Conservation (phyloP, 345 rosid species). For the Rhizophora apiculata region DNA sequence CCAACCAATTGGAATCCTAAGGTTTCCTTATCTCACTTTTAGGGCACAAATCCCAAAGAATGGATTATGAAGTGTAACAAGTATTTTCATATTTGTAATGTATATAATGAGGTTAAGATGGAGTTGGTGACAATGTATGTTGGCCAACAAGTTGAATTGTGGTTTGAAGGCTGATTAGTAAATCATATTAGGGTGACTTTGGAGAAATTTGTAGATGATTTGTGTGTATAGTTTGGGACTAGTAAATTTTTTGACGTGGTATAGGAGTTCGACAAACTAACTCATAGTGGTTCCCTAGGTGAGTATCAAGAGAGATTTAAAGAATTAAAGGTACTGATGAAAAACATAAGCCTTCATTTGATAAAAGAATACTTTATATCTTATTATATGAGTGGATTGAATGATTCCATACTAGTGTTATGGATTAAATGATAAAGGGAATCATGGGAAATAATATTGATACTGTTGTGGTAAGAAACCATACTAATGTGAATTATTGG, state of each 20-base stretch:
- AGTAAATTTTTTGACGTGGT: neutral
- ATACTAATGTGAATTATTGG: too few species aligned
- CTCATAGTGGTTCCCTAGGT: neutral
- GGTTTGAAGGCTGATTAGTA: neutral
- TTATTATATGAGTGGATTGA: too few species aligned
- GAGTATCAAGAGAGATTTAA: neutral
- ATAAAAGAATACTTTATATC: too few species aligned
- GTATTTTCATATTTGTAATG: neutral
- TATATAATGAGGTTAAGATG: neutral
- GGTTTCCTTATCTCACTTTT: neutral
- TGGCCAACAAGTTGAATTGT: neutral
- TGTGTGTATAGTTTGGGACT: neutral
- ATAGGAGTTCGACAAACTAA: neutral
- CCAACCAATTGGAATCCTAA: neutral
- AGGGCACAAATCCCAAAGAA: neutral
- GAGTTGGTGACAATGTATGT: neutral
- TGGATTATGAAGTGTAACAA: neutral
- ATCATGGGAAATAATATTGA: too few species aligned
- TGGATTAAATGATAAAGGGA: too few species aligned
- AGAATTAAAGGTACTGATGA: neutral
- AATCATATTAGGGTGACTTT: neutral
- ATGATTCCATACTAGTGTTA: too few species aligned
- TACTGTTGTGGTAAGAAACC: too few species aligned
- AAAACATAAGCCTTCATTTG: too few species aligned
- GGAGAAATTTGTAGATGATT: neutral